Base-by-base conservation (phyloP, 345 rosid genomes). In the Mallotus nudiflorus region DNA sequence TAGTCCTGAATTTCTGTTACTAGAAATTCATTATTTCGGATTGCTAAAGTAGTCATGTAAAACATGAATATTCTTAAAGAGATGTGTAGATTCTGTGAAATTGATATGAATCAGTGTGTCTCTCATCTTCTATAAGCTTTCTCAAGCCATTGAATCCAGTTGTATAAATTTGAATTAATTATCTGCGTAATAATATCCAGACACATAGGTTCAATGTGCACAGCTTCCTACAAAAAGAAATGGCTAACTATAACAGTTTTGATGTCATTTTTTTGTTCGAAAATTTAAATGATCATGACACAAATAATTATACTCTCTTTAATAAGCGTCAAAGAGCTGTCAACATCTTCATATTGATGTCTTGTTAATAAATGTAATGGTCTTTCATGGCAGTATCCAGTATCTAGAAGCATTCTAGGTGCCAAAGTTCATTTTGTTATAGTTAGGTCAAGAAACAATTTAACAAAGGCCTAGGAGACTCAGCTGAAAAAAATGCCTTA, bases 281-380 rank as follows among this genome's bases (percentile, higher is more conserved):
- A 55, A 27, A 14, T 62, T 51, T 27, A 25, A 11, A 71, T 51
- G 61, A 71, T 18, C 28, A 51, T 71, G 22, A 20, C 16, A 51
- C 1, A 37, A 24, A 14, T 33, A 71, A 51, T 25, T 15, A 18
- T 9, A 27, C 6, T 55, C 22, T 56, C 42, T 2, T 68, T 6
- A 8, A 25, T 25, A 16, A 66, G 60, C 15, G 4, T 44, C 42
- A 55, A 45, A 20, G 22, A 4, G 20, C 9, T 13, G 49, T 7
- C n/a, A 27, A 29, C 33, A 31, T 29, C 25, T 4, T 44, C 42
- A n/a, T 55, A 31, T 4, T 25, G 45, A 61, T 13, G 27, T 37
- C 29, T 28, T 49, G 53, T 31, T 27, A 73, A 73, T 28, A 59
- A 27, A 59, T 59, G 58, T n/a, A 28, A 28, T 35, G 49, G 14